Conservation (phyloP, 352 stramenopile genomes). For the Phytophthora agathidicida region DNA sequence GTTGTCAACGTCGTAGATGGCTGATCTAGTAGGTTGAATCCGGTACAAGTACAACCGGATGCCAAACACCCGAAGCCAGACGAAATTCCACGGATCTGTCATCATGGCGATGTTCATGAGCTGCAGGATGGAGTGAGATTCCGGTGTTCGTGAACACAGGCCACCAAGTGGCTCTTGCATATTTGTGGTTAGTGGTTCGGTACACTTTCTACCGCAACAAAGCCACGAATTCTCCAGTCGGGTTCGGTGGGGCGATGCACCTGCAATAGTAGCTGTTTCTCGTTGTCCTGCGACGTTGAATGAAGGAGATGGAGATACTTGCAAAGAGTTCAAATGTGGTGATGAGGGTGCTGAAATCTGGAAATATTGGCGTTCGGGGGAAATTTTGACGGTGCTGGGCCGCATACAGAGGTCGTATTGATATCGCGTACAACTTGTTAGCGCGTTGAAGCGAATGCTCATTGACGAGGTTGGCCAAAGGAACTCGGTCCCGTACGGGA, state of each 20-base stretch:
- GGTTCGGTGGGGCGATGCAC: background rate
- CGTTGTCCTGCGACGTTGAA: background rate
- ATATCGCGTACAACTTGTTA: background rate
- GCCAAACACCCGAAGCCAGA: constrained; percentile 36
- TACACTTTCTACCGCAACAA: constrained; percentile 1
- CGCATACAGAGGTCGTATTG: background rate
- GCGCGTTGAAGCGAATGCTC: constrained; percentile 23
- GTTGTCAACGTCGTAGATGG: background rate
- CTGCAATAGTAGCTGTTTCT: background rate
- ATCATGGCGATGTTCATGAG: constrained; percentile 60
- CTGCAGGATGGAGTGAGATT: constrained; percentile 31
- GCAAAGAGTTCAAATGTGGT: background rate
- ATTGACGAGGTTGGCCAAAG: constrained; percentile 28
- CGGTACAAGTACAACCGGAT: constrained; percentile 40
- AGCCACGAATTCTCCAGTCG: background rate
- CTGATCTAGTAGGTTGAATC: background rate
- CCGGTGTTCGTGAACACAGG: constrained; percentile 3
- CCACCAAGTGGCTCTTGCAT: background rate
- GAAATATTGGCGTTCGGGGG: background rate
- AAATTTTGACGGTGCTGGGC: background rate
- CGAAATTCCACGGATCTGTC: constrained; percentile 48
- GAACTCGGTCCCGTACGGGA: constrained; percentile 12
- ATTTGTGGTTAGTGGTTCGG: background rate
- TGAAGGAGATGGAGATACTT: background rate
- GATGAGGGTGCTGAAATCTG: background rate